Evolutionary conservation across 352 stramenopile species (phyloP).

Genomic region (Phytopythium ostracodes): DNA sequence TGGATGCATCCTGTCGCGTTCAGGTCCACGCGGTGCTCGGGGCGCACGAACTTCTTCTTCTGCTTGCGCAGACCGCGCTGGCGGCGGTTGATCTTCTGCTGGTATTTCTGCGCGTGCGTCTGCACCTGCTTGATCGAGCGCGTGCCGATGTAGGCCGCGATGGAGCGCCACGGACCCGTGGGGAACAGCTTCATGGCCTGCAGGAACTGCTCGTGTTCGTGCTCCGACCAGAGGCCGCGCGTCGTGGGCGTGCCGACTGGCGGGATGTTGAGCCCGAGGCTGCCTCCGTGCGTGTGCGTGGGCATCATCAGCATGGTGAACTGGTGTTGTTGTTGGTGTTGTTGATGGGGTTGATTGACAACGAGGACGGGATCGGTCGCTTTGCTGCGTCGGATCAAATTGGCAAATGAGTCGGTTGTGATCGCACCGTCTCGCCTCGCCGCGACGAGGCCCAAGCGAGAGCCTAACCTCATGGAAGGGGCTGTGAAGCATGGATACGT

Average conservation of each 20-base stretch:
- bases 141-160: constrained; percentile 71
- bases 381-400: constrained; percentile 27
- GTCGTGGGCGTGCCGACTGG: constrained; percentile 33
- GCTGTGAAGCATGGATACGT: neutral
- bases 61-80: constrained; percentile 77
- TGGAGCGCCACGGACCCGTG: constrained; percentile 65
- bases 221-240: constrained; percentile 65
- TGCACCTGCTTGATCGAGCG: constrained; percentile 82
- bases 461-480: neutral
- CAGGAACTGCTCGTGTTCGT: constrained; percentile 81
- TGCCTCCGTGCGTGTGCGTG: constrained; percentile 15
- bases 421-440: neutral
- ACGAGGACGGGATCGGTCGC: neutral
- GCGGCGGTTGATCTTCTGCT: constrained; percentile 81
- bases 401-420: constrained; percentile 20
- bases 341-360: constrained; percentile 1
- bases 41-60: constrained; percentile 76
- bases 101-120: constrained; percentile 85
- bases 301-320: constrained; percentile 28
- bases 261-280: constrained; percentile 10
- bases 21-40: constrained; percentile 71
- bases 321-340: neutral
- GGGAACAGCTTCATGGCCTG: constrained; percentile 81
- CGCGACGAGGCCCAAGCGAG: constrained; percentile 3
- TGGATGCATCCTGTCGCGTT: constrained; percentile 63